These are phyloP conservation scores for Wallacemonas sp. DNA, from an alignment of 208 protist species.

Conservation along the genomic window DNA sequence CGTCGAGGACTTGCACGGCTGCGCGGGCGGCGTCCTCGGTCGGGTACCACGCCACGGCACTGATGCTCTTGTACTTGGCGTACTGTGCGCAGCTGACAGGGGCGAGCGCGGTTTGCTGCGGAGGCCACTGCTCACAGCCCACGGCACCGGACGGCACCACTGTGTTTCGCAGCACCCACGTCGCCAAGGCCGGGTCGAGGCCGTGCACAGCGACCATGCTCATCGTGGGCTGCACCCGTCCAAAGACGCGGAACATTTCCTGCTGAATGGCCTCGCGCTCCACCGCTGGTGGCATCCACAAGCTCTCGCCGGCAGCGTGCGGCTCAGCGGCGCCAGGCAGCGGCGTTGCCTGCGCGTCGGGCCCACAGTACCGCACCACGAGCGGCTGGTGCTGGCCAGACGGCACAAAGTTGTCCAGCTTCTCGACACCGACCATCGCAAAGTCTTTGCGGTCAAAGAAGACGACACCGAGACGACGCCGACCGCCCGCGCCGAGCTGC, in stretches of 20 bases:
- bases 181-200: constrained; percentile 21
- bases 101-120: constrained; percentile 18
- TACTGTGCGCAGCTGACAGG: background rate
- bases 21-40: constrained; percentile 22
- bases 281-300: constrained; percentile 18
- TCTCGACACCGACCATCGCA: constrained; percentile 78
- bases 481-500: constrained; percentile 11
- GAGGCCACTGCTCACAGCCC: constrained; percentile 30
- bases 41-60: constrained; percentile 45
- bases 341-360: constrained; percentile 25
- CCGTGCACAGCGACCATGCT: constrained; percentile 36
- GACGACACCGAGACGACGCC: constrained; percentile 67
- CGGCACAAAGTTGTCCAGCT: constrained; percentile 82
- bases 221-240: constrained; percentile 2
- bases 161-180: constrained; percentile 21
- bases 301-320: constrained; percentile 10
- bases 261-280: constrained; percentile 31
- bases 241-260: constrained; percentile 38
- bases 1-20: constrained; percentile 16
- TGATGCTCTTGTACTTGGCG: constrained; percentile 31
- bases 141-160: constrained; percentile 29
- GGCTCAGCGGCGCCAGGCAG: constrained; percentile 19
- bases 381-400: constrained; percentile 76
- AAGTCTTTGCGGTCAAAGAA: constrained; percentile 71
- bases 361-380: constrained; percentile 68